Percentiles rank a stretch among this genome's conserved stretches.
Evolutionary conservation across 164 flowering plant genomes (phyloP).

Genomic region (Cinnamomum micranthum): DNA sequence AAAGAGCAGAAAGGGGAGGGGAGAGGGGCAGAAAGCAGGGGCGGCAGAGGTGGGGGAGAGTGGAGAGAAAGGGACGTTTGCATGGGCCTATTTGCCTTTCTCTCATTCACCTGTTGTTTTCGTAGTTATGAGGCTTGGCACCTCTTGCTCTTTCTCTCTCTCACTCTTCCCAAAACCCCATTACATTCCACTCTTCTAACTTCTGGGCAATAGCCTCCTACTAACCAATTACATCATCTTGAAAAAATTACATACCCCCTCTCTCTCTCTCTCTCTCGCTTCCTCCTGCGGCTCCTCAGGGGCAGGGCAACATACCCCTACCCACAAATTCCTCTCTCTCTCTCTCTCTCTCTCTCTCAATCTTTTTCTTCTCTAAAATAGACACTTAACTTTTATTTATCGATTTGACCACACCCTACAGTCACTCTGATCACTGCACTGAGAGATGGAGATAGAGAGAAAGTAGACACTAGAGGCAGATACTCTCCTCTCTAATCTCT

Average conservation of each 20-base stretch:
- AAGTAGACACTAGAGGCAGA: background rate
- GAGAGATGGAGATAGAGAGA: no score
- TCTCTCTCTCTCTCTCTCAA: no score
- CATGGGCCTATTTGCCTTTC: slow-evolving; percentile 50
- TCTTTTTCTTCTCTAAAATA: slow-evolving; percentile 8
- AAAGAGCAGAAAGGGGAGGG: background rate
- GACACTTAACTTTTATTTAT: background rate
- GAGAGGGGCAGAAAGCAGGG: slow-evolving; percentile 16
- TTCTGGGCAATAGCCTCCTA: no score
- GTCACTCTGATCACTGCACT: background rate
- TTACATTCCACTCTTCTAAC: no score
- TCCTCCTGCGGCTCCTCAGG: slow-evolving; percentile 24
- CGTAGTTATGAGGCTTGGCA: slow-evolving; percentile 36
- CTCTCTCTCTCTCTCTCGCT: no score
- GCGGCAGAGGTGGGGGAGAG: slow-evolving; percentile 69
- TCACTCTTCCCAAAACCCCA: no score
- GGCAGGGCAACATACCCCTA: background rate
- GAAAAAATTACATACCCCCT: no score
- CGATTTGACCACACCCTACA: slow-evolving; percentile 43
- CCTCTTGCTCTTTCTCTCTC: slow-evolving; percentile 18
- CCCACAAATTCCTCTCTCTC: background rate
- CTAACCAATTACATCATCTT: no score
- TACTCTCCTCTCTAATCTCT: background rate
- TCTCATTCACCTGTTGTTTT: slow-evolving; percentile 57
- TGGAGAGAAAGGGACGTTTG: slow-evolving; percentile 62